Evolutionary conservation across 768 basidiomycete species (phyloP), one percentile per base, ranked within the genome.

Genomic region (Galerina sulciceps): DNA sequence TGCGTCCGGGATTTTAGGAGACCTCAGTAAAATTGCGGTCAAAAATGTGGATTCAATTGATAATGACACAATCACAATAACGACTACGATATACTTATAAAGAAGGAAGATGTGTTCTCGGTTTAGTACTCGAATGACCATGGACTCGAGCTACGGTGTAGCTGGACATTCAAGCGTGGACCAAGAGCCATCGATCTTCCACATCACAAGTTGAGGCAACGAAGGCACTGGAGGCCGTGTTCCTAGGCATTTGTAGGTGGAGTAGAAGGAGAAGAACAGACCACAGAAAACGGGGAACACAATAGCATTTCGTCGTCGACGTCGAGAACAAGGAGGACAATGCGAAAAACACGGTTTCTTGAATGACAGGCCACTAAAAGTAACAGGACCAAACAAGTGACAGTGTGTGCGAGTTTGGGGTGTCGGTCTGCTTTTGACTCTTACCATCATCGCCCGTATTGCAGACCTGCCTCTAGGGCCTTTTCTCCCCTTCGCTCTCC

Each of bases 71-170:
- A n/a, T 15, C 10, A 10, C 22, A 56, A 10, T 40, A n/a, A 14
- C 22, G 10, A 43, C 26, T 42, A 56, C 37, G 35, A 50, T 6
- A 35, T n/a, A n/a, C n/a, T n/a, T n/a, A n/a, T 23, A 51, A 42
- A 26, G 45, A 36, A 60, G 35, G 36, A 38, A 31, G 59, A 75
- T 83, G 77, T 86, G 65, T 69, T 77, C 85, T 73, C 73, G 79
- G 82, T 77, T 87, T 90, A 90, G 89, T 90, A 88, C 89, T 89
- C 88, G 82, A 85, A 82, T 81, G 82, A 67, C 85, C 88, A 89
- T 74, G 57, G 40, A 53, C 52, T 55, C 36, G 51, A 68, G 71
- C 77, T 73, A 69, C 55, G 57, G 66, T 58, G 69, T 67, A 79
- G 78, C 73, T 81, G 81, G 81, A 75, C 83, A 83, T 78, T 84